Percentiles rank a stretch among this genome's conserved stretches.
phyloP scores from a whole-genome alignment of 2,329 filamentous ascomycete species.

The Orbilia brochopaga region DNA sequence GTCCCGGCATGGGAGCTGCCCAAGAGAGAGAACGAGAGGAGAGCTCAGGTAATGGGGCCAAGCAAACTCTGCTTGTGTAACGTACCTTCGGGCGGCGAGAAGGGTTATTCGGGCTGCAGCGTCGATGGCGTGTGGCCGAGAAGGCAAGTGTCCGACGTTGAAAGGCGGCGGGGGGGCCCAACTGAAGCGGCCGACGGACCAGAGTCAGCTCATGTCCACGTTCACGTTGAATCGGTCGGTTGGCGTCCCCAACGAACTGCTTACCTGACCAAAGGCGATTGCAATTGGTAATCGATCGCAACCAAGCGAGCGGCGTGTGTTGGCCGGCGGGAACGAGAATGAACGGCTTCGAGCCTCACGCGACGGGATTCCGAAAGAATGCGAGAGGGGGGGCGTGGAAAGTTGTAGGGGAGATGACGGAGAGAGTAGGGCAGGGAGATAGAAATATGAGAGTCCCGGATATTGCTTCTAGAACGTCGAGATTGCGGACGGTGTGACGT shows the following conservation, averaged over 20 bases:
- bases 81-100: slow-evolving; percentile 34
- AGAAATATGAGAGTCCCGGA: not conserved
- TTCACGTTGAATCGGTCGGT: not conserved
- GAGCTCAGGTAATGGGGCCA: slow-evolving; percentile 28
- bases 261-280: not conserved
- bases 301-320: slow-evolving; percentile 12
- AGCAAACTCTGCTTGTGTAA: slow-evolving; percentile 51
- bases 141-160: slow-evolving; percentile 20
- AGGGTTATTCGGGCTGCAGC: slow-evolving; percentile 12
- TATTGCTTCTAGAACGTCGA: slow-evolving; percentile 38
- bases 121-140: slow-evolving; percentile 30
- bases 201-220: not conserved
- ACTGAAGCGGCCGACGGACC: not conserved
- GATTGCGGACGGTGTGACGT: slow-evolving; percentile 44
- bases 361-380: slow-evolving; percentile 13
- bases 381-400: not conserved
- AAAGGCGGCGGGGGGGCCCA: not conserved
- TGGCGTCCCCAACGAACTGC: not conserved
- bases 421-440: slow-evolving; percentile 10
- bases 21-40: slow-evolving; percentile 3
- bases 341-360: slow-evolving; percentile 8
- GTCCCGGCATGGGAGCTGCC: not conserved
- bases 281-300: not conserved
- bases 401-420: not conserved
- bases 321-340: slow-evolving; percentile 17